Percentiles rank a stretch among this genome's conserved stretches.
Evolutionary conservation across 371 early-diverging fungal species (phyloP).

Genomic region (Mortierella sp.): DNA sequence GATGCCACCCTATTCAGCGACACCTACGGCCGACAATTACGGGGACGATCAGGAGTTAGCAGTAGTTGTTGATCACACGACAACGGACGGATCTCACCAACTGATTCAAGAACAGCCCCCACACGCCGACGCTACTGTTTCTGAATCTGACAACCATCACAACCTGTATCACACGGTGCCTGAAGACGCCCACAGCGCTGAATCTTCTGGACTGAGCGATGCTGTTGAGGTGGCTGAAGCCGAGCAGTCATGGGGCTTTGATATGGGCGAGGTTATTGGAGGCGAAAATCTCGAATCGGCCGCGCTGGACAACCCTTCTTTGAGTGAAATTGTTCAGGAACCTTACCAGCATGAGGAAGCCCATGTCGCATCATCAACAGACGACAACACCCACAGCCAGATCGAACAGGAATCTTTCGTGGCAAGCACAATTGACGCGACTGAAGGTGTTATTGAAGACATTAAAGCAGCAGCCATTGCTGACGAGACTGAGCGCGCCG

Average conservation of each 20-base stretch:
- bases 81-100: neutral
- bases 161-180: neutral
- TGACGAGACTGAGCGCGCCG: neutral
- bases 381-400: neutral
- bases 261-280: conserved; percentile 27
- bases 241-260: conserved; percentile 49
- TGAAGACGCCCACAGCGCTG: neutral
- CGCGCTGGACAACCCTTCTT: neutral
- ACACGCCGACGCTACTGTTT: neutral
- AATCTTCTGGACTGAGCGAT: neutral
- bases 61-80: neutral
- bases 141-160: neutral
- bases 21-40: neutral
- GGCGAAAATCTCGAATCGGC: neutral
- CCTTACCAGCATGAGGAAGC: neutral
- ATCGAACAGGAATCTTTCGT: neutral
- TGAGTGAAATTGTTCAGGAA: neutral
- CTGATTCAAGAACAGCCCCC: neutral
- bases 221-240: conserved; percentile 9
- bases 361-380: neutral
- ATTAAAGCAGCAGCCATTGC: neutral
- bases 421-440: neutral
- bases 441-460: neutral
- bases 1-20: neutral
- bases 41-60: neutral